These are phyloP conservation scores for Calonectria pauciramosa DNA, from an alignment of 2,329 filamentous ascomycete genomes.

Conservation along the genomic window DNA sequence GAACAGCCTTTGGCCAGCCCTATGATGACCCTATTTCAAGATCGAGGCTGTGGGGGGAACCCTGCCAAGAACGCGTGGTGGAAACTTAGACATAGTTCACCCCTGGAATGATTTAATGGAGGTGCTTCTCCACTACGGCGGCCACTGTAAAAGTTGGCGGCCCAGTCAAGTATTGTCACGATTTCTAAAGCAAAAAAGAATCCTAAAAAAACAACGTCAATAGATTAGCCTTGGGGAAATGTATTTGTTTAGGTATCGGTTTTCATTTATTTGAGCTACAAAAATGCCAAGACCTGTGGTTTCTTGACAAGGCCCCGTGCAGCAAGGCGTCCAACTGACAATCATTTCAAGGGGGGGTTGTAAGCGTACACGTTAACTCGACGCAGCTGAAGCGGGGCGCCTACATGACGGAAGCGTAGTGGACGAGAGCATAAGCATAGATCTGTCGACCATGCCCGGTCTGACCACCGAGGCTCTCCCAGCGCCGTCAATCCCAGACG, in stretches of 20 bases:
- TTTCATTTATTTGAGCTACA: too few species aligned
- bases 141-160: too few species aligned
- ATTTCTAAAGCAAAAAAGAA: too few species aligned
- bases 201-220: too few species aligned
- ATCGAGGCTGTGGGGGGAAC: background rate
- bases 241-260: too few species aligned
- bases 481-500: background rate
- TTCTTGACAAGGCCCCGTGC: background rate
- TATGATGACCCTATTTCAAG: conserved; percentile 1
- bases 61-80: background rate
- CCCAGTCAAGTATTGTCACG: too few species aligned
- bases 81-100: background rate
- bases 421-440: background rate
- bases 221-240: too few species aligned
- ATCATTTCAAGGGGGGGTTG: too few species aligned
- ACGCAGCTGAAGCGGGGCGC: background rate
- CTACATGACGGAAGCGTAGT: background rate
- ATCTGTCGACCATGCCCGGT: background rate
- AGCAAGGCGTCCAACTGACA: too few species aligned
- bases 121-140: too few species aligned
- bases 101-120: too few species aligned
- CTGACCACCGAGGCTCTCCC: background rate
- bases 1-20: background rate
- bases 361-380: background rate
- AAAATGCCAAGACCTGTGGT: too few species aligned